phyloP scores from a whole-genome alignment of 495 filamentous ascomycete genomes.

The Penicillium egyptiacum region DNA sequence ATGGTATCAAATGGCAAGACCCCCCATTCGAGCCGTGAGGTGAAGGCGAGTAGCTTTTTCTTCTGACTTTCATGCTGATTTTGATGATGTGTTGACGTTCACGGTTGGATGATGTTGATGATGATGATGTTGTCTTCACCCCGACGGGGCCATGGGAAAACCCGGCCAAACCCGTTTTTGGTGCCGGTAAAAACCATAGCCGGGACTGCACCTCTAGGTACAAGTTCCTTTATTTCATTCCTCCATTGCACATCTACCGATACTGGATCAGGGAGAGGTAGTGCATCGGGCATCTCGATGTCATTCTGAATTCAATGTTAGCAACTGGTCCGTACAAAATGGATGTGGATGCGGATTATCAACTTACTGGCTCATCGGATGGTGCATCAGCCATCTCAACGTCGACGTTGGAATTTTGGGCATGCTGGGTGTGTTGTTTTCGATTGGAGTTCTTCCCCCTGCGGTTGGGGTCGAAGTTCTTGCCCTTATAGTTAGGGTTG shows the following conservation, averaged over 20 bases:
- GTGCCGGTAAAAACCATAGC: constrained; percentile 9
- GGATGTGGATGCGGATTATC: not conserved
- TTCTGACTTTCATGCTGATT: not conserved
- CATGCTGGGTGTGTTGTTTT: too few species aligned
- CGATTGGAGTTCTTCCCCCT: not conserved
- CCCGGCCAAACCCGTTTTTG: not conserved
- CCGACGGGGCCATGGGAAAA: constrained; percentile 8
- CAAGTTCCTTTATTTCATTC: not conserved
- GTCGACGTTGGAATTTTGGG: not conserved
- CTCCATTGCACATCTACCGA: not conserved
- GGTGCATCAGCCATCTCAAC: constrained; percentile 1
- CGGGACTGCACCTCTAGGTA: constrained; percentile 1
- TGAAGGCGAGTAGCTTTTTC: not conserved
- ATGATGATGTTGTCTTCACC: not conserved
- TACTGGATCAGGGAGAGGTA: not conserved
- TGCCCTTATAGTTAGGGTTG: constrained; percentile 6
- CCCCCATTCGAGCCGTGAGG: constrained; percentile 7
- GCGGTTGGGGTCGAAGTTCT: constrained; percentile 2
- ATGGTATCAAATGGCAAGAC: constrained; percentile 1
- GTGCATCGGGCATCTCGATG: constrained; percentile 17
- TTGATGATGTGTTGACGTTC: too few species aligned
- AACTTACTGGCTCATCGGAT: constrained; percentile 8
- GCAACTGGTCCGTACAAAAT: not conserved
- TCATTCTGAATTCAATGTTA: constrained; percentile 4
- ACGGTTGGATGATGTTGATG: not conserved